Base-by-base conservation (phyloP, 208 protist genomes). In the Crithidia brevicula region DNA sequence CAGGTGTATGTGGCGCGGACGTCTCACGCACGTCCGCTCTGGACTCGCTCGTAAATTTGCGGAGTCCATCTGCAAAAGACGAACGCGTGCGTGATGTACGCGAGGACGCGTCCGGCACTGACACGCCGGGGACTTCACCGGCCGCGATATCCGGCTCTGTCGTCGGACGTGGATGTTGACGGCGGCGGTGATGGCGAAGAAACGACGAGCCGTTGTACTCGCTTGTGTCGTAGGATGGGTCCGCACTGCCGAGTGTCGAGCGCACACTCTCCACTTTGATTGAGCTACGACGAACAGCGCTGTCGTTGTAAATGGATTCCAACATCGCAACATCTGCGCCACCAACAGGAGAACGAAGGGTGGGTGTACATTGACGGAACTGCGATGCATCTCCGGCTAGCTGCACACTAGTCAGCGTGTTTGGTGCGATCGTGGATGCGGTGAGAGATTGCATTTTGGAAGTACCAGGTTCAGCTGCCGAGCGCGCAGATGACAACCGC, bases 41-140 rank as follows among this genome's bases (percentile, higher is more conserved):
- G 20, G 30, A 3, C 9, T 63, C 60, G 20, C 30, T 28, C 5
- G 43, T 58, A 22, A 31, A 31, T 8, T 28, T 46, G 10, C 61
- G 59, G 16, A 75, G 42, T 36, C 22, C 53, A 8, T 63, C 69
- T 25, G 60, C 59, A 13, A 72, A 46, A 18, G 58, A 64, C 6
- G 16, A 4, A 9, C 58, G 43, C 5, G 11, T 0, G 11, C 1
- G 31, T 6, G 31, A 4, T 16, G 11, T 36, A 5, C 13, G 28
- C 36, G 50, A 20, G 18, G 50, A 23, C 9, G 7, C 7, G 4
- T 56, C 22, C 23, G 22, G 30, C 9, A 23, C 20, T 8, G 47
- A 20, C 23, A 8, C 8, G 22, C 22, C 20, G 6, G 47, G 16
- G n/a, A 23, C 43, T 22, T 9, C 46, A 28, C 22, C 5, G 9